A percentile compares a stretch with the other conserved stretches of the same genome.
Conservation (phyloP, 2,329 filamentous ascomycete genomes). For the Pyrenochaeta sp. region DNA sequence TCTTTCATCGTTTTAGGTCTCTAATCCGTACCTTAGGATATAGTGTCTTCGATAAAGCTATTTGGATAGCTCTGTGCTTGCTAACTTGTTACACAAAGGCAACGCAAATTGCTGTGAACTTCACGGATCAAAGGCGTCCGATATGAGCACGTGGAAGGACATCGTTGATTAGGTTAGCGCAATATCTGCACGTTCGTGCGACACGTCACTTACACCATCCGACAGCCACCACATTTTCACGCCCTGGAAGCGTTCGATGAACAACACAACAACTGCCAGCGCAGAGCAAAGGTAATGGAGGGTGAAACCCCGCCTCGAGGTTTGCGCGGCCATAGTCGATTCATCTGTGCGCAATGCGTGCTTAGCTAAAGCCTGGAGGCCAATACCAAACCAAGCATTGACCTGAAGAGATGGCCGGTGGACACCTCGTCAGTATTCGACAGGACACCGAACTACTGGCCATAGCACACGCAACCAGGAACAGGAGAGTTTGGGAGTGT, state of each 20-base stretch:
- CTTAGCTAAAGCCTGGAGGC: slow-evolving; percentile 14
- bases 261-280: slow-evolving; percentile 40
- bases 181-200: slow-evolving; percentile 23
- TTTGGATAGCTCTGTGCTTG: not conserved
- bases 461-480: slow-evolving; percentile 35
- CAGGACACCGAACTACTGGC: slow-evolving; percentile 34
- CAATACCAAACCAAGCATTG: slow-evolving; percentile 23
- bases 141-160: slow-evolving; percentile 11
- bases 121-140: not conserved
- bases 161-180: slow-evolving; percentile 21
- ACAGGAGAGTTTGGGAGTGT: slow-evolving; percentile 29
- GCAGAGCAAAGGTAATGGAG: slow-evolving; percentile 31
- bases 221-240: slow-evolving; percentile 25
- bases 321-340: slow-evolving; percentile 16
- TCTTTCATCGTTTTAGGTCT: no score
- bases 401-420: slow-evolving; percentile 15
- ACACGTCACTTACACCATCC: slow-evolving; percentile 32
- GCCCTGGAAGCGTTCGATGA: slow-evolving; percentile 26
- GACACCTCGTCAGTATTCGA: slow-evolving; percentile 12
- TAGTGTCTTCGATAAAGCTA: not conserved
- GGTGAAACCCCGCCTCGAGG: slow-evolving; percentile 27
- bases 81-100: not conserved
- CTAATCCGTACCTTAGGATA: not conserved
- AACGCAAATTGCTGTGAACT: not conserved
- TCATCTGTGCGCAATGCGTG: slow-evolving; percentile 8